phyloP scores from a whole-genome alignment of 805 yeast species.

The Kluyveromyces dobzhanskii region DNA sequence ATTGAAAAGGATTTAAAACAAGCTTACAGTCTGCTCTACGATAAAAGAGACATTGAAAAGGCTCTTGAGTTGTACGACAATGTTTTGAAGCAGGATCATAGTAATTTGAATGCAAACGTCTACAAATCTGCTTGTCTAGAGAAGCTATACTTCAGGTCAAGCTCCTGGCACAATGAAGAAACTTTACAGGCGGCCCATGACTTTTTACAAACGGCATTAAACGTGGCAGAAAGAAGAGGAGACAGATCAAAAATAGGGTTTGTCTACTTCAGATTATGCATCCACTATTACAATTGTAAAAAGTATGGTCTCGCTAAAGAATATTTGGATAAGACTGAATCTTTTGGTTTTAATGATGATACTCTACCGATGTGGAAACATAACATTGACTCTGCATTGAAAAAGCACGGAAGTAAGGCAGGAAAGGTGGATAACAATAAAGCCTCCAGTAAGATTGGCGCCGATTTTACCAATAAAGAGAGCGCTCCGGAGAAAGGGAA shows the following conservation, averaged over 20 bases:
- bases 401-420: constrained; percentile 7
- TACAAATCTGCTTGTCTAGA: constrained; percentile 44
- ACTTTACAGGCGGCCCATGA: constrained; percentile 36
- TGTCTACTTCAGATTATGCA: constrained; percentile 42
- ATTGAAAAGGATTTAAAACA: constrained; percentile 32
- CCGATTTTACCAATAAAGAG: background rate
- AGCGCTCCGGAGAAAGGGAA: too few species aligned
- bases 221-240: constrained; percentile 38
- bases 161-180: constrained; percentile 36
- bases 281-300: constrained; percentile 39
- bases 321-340: constrained; percentile 36
- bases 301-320: constrained; percentile 34
- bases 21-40: constrained; percentile 38
- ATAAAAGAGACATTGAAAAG: constrained; percentile 34
- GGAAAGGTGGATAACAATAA: background rate
- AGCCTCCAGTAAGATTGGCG: background rate
- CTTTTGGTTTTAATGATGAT: constrained; percentile 36
- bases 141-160: constrained; percentile 30
- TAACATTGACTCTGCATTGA: constrained; percentile 14
- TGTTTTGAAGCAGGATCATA: constrained; percentile 36
- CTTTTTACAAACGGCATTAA: constrained; percentile 32
- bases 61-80: constrained; percentile 37
- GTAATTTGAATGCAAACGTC: constrained; percentile 39
- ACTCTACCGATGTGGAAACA: constrained; percentile 41
- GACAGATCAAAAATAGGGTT: constrained; percentile 39